These are phyloP conservation scores for Penicillium robsamsonii DNA, from an alignment of 495 filamentous ascomycete genomes.

Conservation along the genomic window DNA sequence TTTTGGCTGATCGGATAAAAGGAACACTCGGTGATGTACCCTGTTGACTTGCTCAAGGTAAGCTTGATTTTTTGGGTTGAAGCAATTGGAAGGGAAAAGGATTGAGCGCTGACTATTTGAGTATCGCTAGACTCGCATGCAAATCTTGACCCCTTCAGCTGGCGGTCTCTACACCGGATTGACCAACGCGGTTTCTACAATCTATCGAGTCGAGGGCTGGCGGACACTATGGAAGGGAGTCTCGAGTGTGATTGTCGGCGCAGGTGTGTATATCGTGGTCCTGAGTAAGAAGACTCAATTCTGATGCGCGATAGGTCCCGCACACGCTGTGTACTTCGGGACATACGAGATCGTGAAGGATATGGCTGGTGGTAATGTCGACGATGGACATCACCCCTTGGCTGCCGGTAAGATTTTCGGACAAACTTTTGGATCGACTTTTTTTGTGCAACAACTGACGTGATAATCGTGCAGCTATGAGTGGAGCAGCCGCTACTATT, in stretches of 20 bases:
- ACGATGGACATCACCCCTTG: constrained; percentile 85
- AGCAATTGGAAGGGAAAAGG: neutral
- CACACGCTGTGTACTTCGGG: constrained; percentile 96
- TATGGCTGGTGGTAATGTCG: constrained; percentile 85
- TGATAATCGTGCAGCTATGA: constrained; percentile 60
- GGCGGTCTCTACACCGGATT: constrained; percentile 85
- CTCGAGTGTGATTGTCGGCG: constrained; percentile 92
- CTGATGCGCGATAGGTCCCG: constrained; percentile 67
- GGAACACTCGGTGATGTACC: constrained; percentile 97
- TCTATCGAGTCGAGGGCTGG: constrained; percentile 84
- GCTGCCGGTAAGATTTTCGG: constrained; percentile 67
- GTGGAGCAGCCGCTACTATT: constrained; percentile 92
- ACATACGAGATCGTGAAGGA: constrained; percentile 98
- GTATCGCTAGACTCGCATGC: constrained; percentile 81
- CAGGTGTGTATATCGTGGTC: constrained; percentile 56
- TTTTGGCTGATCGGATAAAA: constrained; percentile 23
- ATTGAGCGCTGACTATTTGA: constrained; percentile 10
- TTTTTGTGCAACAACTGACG: constrained; percentile 7
- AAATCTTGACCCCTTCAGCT: constrained; percentile 86
- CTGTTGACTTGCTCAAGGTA: constrained; percentile 97
- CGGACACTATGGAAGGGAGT: constrained; percentile 94
- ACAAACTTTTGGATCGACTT: neutral
- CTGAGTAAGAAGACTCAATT: constrained; percentile 7
- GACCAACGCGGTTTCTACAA: constrained; percentile 86
- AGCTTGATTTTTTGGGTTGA: constrained; percentile 21